Base-by-base conservation (phyloP, 2,329 filamentous ascomycete species). In the Epichloe sp. region DNA sequence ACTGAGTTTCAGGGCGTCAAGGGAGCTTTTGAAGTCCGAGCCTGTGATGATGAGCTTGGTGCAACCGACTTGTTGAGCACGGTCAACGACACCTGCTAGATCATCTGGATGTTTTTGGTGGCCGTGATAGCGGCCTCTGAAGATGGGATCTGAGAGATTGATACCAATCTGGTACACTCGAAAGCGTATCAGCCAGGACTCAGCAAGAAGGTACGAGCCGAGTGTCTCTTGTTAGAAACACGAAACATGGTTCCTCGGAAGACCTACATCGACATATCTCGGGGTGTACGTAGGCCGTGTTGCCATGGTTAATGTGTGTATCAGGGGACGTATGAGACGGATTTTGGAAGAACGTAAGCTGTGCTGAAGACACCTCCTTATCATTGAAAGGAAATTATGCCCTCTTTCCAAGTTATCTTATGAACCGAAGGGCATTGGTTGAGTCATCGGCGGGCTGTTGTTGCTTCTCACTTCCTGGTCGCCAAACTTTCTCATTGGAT, bases 71-170 rank as follows among this genome's bases (percentile, higher is more conserved):
- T 86, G 79, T 15, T 77, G 69, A 3, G 88, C 89, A 56, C 93
- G 79, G 56, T 83, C 74, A n/a, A 98, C 71, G 26, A 98, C 86
- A 56, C 82, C 83, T 31, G 75, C 66, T 15, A 91, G 77, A 63
- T 94, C 88, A 60, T 86, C 76, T 11, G 82, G 78, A 60, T 94
- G 88, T 26, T 73, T 70, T 58, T 86, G 76, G 55, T 83, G 89
- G 61, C 87, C 88, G 63, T 94, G 84, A 63, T 97, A 94, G 42
- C 79, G 69, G 48, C 93, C 93, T 45, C 80, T 79, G 67, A 91
- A 98, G 53, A 96, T 88, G 49, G 87, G 86, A 63, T 98, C 93
- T 49, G 90, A 86, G 51, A 98, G 78, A 67, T 98, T 98, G 74
- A 98, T 96, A 52, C 91, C 93, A 62, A 98, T 84, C 80, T 84